Base-by-base conservation (phyloP, 305 asterid genomes). In the Fraxinus dipetala region DNA sequence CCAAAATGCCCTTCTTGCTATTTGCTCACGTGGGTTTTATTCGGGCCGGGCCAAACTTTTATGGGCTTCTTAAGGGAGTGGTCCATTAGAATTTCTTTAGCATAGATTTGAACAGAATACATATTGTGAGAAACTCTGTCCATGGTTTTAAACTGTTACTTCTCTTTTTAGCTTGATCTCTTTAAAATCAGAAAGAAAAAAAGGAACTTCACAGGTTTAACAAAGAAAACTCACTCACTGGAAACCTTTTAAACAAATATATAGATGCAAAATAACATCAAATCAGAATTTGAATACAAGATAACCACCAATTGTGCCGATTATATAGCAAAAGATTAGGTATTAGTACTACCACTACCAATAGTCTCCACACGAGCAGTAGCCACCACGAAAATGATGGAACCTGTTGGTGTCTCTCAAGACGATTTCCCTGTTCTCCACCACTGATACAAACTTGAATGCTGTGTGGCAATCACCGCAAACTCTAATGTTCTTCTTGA, bases 401-500 rank as follows among this genome's bases (percentile, higher is more conserved):
- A 92, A 95, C 61, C 97, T 86, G 67, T 91, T 92, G 43, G 93
- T 93, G 75, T 95, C 99, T 85, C 99, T 91, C 89, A 94, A 84
- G 82, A 92, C 77, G 78, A 95, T 95, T 80, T 91, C 93, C 84
- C 96, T 85, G 3, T 75, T 86, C 30, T 89, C 91, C 88, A 93
- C 81, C 90, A 77, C 87, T 7, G 97, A 90, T 7, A 90, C 97
- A 74, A 89, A 93, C 85, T 90, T 94, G 51, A 93, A 95, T 6
- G 92, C 93, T 1, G 89, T 48, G 80, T 94, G 98, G 80, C 99
- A 95, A 80, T 95, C 99, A 4, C 97, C 94, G 70, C 97, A 95
- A 22, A 95, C 97, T 82, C 99, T 87, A 80, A 93, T 94, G 84
- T 95, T 95, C 86, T 95, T 95, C 95, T 91, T 94, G 34, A 94